phyloP scores from a whole-genome alignment of 1,284 basidiomycete species.

The Fistulina hepatica region DNA sequence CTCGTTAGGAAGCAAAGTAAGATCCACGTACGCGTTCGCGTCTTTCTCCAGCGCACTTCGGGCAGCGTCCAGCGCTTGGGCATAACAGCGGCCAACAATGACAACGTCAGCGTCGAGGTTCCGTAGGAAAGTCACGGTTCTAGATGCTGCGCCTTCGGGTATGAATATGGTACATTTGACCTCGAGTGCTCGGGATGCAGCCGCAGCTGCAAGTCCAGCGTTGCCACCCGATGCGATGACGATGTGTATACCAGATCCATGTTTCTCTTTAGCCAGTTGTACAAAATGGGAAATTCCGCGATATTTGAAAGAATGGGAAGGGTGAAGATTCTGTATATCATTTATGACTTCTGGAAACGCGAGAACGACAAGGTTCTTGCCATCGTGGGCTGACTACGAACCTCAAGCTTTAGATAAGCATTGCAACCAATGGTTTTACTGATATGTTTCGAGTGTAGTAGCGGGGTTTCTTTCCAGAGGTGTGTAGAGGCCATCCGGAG shows the following conservation, averaged over 20 bases:
- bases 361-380: background rate
- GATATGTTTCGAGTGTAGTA: slow-evolving; percentile 44
- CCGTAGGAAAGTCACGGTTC: slow-evolving; percentile 38
- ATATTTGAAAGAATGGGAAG: slow-evolving; percentile 65
- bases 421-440: slow-evolving; percentile 40
- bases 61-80: slow-evolving; percentile 43
- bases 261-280: slow-evolving; percentile 35
- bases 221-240: slow-evolving; percentile 67
- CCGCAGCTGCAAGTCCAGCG: slow-evolving; percentile 59
- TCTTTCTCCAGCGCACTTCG: slow-evolving; percentile 32
- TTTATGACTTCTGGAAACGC: background rate
- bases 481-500: too few species aligned
- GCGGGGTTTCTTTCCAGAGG: slow-evolving; percentile 51
- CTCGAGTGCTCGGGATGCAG: slow-evolving; percentile 41
- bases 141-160: slow-evolving; percentile 38
- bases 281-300: slow-evolving; percentile 57
- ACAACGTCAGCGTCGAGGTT: slow-evolving; percentile 45
- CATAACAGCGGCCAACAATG: slow-evolving; percentile 43
- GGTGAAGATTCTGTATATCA: slow-evolving; percentile 53
- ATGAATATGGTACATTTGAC: slow-evolving; percentile 58
- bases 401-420: slow-evolving; percentile 61
- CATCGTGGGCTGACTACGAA: slow-evolving; percentile 21
- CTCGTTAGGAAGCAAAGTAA: background rate
- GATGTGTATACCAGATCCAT: slow-evolving; percentile 45
- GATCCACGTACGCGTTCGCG: slow-evolving; percentile 40